These are phyloP conservation scores for Volvariella volvacea DNA, from an alignment of 1,284 basidiomycete species.

Conservation along the genomic window DNA sequence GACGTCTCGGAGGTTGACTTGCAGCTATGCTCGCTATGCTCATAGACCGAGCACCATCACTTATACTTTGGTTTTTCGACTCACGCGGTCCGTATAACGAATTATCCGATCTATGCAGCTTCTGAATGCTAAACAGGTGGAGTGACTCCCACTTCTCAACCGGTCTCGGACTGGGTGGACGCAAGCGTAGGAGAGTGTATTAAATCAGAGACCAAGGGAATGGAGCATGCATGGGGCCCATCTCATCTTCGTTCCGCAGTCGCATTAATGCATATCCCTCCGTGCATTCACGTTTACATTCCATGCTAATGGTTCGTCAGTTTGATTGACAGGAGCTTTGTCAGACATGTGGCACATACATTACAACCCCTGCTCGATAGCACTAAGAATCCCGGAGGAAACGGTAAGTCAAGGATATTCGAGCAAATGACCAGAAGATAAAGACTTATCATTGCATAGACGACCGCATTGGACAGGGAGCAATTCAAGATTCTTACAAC, in stretches of 20 bases:
- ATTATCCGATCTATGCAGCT: neutral
- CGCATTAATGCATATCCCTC: conserved; percentile 68
- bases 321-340: too few species aligned
- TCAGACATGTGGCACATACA: conserved; percentile 20
- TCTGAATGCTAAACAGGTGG: neutral
- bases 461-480: conserved; percentile 48
- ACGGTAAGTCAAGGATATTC: conserved; percentile 39
- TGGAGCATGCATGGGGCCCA: conserved; percentile 55
- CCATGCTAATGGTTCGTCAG: conserved; percentile 1
- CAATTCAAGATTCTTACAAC: conserved; percentile 45
- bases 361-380: conserved; percentile 44
- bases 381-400: conserved; percentile 49
- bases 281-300: conserved; percentile 27
- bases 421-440: too few species aligned
- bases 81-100: conserved; percentile 38
- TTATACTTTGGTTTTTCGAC: conserved; percentile 70
- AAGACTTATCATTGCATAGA: conserved; percentile 16
- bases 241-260: conserved; percentile 43
- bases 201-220: conserved; percentile 36
- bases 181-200: conserved; percentile 56
- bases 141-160: conserved; percentile 34
- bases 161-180: conserved; percentile 64
- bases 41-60: conserved; percentile 38
- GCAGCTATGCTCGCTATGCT: too few species aligned
- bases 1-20: neutral